phyloP scores from a whole-genome alignment of 2,329 filamentous ascomycete genomes.

The Periconia sp. region DNA sequence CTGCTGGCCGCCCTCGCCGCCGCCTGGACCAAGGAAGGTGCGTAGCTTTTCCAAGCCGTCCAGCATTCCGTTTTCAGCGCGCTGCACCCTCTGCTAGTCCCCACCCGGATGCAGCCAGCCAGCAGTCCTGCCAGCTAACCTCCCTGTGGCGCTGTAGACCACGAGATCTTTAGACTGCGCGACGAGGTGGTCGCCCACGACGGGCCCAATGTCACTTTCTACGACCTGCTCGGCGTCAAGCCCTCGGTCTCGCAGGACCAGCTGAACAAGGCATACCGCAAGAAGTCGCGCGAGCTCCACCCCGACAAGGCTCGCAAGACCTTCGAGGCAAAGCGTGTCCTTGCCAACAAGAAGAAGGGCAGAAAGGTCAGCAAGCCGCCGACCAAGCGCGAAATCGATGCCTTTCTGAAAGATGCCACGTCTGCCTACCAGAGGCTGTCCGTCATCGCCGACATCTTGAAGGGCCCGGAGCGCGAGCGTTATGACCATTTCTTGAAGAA shows the following conservation, averaged over 20 bases:
- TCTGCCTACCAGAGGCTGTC: slow-evolving; percentile 84
- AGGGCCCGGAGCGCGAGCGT: slow-evolving; percentile 78
- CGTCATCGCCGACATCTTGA: slow-evolving; percentile 84
- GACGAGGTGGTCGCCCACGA: slow-evolving; percentile 82
- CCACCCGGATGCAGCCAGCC: slow-evolving; percentile 7
- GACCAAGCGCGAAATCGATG: slow-evolving; percentile 74
- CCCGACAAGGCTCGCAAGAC: slow-evolving; percentile 94
- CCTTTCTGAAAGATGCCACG: slow-evolving; percentile 79
- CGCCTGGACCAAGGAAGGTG: slow-evolving; percentile 88
- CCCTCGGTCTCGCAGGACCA: slow-evolving; percentile 80
- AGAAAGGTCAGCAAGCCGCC: slow-evolving; percentile 72
- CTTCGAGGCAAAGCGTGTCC: slow-evolving; percentile 71
- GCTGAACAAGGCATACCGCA: slow-evolving; percentile 92
- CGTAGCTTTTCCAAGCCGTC: slow-evolving; percentile 27
- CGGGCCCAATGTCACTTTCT: slow-evolving; percentile 84
- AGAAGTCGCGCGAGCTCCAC: slow-evolving; percentile 81
- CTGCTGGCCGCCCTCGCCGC: slow-evolving; percentile 72
- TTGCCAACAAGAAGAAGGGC: slow-evolving; percentile 58
- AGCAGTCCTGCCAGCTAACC: slow-evolving; percentile 25
- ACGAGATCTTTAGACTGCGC: slow-evolving; percentile 94
- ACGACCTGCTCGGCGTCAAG: slow-evolving; percentile 84
- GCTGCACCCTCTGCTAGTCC: not conserved
- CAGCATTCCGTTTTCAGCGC: slow-evolving; percentile 10
- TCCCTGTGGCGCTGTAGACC: slow-evolving; percentile 64
- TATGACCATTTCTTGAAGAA: slow-evolving; percentile 95